Percentiles rank a stretch among this genome's conserved stretches.
Conservation (phyloP, 352 stramenopile genomes). For the Elongisporangium anandrum region DNA sequence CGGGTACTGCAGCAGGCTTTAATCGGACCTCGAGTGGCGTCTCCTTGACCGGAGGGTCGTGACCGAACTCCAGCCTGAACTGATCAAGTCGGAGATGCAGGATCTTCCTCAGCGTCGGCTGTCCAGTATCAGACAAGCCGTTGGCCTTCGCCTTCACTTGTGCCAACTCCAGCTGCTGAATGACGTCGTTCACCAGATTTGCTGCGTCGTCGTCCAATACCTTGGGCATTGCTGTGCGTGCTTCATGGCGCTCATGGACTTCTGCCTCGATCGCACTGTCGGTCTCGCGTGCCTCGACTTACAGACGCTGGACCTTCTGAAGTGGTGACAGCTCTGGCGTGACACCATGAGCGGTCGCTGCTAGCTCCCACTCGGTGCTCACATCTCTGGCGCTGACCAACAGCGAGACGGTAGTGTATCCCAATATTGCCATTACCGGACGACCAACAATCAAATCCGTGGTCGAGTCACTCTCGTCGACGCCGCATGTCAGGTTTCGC, state of each 20-base stretch:
- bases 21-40: constrained; percentile 6
- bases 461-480: constrained; percentile 3
- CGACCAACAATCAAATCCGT: constrained; percentile 9
- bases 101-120: background rate
- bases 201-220: background rate
- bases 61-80: constrained; percentile 6
- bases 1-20: background rate
- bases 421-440: constrained; percentile 11
- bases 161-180: background rate
- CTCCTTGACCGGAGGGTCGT: constrained; percentile 5
- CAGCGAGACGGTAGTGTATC: constrained; percentile 4
- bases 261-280: too few species aligned
- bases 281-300: too few species aligned
- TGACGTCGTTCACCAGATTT: constrained; percentile 1
- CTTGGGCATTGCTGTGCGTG: background rate
- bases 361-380: constrained; percentile 6
- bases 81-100: background rate
- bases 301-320: too few species aligned
- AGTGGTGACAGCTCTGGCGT: too few species aligned
- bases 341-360: too few species aligned
- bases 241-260: background rate
- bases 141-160: background rate
- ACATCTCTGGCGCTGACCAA: background rate
- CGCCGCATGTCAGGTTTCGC: constrained; percentile 7
- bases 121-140: background rate